Percentiles rank a stretch among this genome's conserved stretches.
Conservation (phyloP, 371 early-diverging fungal genomes). For the Mucor irregularis region DNA sequence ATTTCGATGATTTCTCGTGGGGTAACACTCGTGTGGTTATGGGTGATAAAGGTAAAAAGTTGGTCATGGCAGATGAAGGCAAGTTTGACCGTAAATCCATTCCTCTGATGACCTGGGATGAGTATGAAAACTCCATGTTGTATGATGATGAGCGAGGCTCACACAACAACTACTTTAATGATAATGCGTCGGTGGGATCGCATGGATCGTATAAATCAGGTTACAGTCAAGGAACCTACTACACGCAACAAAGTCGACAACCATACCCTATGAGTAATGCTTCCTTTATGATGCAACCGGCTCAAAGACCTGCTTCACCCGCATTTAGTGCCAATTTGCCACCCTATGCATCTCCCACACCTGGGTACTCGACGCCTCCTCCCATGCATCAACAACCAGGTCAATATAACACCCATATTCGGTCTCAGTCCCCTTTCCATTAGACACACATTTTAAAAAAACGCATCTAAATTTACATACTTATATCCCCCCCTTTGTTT, state of each 20-base stretch:
- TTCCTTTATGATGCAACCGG: conserved; percentile 19
- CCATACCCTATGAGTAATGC: conserved; percentile 1
- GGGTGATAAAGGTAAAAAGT: conserved; percentile 77
- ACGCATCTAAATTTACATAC: too few species aligned
- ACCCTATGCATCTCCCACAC: neutral
- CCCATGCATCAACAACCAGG: neutral
- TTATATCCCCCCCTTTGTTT: too few species aligned
- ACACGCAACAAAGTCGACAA: conserved; percentile 31
- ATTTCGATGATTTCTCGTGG: conserved; percentile 97
- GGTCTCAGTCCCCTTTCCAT: conserved; percentile 10
- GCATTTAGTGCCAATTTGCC: conserved; percentile 11
- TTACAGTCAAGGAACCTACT: conserved; percentile 39
- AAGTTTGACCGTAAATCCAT: conserved; percentile 70
- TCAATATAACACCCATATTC: too few species aligned
- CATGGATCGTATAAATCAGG: conserved; percentile 27
- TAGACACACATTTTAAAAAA: too few species aligned
- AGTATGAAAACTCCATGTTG: conserved; percentile 69
- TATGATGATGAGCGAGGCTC: conserved; percentile 16
- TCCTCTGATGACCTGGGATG: conserved; percentile 84
- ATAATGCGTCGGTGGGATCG: conserved; percentile 30
- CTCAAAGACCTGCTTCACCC: conserved; percentile 8
- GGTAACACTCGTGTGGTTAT: conserved; percentile 90
- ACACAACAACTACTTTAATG: conserved; percentile 20
- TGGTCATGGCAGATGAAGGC: conserved; percentile 54
- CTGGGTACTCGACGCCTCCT: conserved; percentile 7